Conservation (phyloP, 2,329 filamentous ascomycete species). For the Biscogniauxia marginata region DNA sequence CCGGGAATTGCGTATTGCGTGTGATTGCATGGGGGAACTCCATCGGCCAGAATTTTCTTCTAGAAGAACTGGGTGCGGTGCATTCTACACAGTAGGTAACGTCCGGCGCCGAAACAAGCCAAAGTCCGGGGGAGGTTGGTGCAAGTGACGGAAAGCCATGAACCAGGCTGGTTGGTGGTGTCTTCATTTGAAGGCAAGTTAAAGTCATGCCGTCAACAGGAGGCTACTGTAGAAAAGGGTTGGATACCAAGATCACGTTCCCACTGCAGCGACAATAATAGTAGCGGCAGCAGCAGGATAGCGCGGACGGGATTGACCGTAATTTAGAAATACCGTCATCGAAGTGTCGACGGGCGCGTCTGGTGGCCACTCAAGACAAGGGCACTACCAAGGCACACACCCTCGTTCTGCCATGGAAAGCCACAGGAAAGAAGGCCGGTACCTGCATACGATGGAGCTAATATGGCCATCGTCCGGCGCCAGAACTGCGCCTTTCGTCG, state of each 20-base stretch:
- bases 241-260: neutral
- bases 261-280: neutral
- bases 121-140: neutral
- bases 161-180: neutral
- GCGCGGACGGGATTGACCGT: neutral
- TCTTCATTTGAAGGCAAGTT: no score
- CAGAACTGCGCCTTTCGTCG: neutral
- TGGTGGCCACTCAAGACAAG: constrained; percentile 3
- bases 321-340: neutral
- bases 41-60: neutral
- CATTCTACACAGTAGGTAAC: neutral
- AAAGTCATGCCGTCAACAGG: no score
- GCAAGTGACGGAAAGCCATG: neutral
- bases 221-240: neutral
- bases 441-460: constrained; percentile 26
- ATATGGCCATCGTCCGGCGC: neutral
- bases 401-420: constrained; percentile 18
- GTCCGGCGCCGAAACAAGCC: neutral
- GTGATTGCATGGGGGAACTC: neutral
- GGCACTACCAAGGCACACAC: constrained; percentile 9
- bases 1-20: neutral
- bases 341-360: neutral
- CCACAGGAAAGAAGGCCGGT: constrained; percentile 21
- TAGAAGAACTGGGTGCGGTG: neutral
- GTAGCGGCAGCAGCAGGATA: neutral